phyloP scores from a whole-genome alignment of 1,284 basidiomycete species.

The Fomitopsis pinicola region DNA sequence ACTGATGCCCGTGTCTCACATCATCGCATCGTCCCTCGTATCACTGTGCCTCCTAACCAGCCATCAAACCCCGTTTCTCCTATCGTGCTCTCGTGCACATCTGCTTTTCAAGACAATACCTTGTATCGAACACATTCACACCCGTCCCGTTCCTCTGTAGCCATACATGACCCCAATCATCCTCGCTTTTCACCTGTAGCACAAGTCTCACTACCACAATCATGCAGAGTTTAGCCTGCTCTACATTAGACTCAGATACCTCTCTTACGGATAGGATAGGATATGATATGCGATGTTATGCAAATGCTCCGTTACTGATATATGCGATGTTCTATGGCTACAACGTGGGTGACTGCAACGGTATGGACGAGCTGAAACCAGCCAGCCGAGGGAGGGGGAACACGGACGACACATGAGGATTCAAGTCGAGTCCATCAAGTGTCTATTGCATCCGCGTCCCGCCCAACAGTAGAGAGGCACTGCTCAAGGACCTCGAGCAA shows the following conservation, averaged over 20 bases:
- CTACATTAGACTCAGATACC: not conserved
- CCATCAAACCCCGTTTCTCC: not conserved
- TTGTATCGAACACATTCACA: conserved; percentile 2
- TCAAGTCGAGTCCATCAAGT: not conserved
- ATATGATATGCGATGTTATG: not conserved
- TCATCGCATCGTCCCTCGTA: not conserved
- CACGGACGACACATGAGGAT: not conserved
- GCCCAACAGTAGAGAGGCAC: conserved; percentile 48
- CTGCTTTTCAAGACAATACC: not conserved
- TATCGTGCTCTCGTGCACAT: conserved; percentile 3
- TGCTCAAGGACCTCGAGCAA: conserved; percentile 88
- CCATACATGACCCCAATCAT: not conserved
- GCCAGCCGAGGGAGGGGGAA: too few relatives aligned
- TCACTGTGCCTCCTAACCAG: not conserved
- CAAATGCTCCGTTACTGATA: not conserved
- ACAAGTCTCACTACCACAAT: conserved; percentile 10
- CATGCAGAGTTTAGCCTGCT: not conserved
- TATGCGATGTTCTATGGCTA: not conserved
- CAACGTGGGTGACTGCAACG: not conserved
- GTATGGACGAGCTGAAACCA: too few relatives aligned
- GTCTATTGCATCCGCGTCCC: not conserved
- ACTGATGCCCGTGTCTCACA: conserved; percentile 31
- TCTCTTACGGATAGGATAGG: not conserved
- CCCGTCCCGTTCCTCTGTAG: not conserved
- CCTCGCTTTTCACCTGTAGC: conserved; percentile 15